Conservation (phyloP, 1,284 basidiomycete species). For the Puccinia hordei region DNA sequence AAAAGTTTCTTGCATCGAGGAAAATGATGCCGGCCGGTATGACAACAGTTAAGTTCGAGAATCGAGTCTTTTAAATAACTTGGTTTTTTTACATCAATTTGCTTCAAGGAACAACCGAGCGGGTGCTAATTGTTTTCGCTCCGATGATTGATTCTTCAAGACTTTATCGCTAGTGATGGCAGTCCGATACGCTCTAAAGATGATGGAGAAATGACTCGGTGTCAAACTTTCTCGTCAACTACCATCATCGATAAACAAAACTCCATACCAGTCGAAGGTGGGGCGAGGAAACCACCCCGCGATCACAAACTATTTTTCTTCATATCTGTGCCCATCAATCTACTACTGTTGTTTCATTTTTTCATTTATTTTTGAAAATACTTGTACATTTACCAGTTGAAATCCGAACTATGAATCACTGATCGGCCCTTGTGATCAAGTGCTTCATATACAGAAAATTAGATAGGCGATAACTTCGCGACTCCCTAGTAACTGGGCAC, state of each 20-base stretch:
- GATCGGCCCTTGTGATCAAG: too few species aligned
- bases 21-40: constrained; percentile 49
- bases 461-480: too few species aligned
- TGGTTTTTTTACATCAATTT: neutral
- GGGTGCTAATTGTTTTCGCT: constrained; percentile 3
- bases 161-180: constrained; percentile 36
- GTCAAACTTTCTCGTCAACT: too few species aligned
- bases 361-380: too few species aligned
- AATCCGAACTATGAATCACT: too few species aligned
- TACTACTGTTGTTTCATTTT: too few species aligned
- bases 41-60: constrained; percentile 29
- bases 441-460: too few species aligned
- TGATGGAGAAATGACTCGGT: constrained; percentile 18
- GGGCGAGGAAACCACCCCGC: neutral
- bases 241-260: neutral
- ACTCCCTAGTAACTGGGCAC: too few species aligned
- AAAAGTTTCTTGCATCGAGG: constrained; percentile 18
- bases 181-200: constrained; percentile 32
- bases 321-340: too few species aligned
- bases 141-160: neutral
- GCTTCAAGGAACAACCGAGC: neutral
- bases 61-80: neutral
- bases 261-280: neutral
- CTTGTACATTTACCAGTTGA: too few species aligned
- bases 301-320: too few species aligned